phyloP scores from a whole-genome alignment of 2,329 filamentous ascomycete species.

The Bipolaris zeicola region DNA sequence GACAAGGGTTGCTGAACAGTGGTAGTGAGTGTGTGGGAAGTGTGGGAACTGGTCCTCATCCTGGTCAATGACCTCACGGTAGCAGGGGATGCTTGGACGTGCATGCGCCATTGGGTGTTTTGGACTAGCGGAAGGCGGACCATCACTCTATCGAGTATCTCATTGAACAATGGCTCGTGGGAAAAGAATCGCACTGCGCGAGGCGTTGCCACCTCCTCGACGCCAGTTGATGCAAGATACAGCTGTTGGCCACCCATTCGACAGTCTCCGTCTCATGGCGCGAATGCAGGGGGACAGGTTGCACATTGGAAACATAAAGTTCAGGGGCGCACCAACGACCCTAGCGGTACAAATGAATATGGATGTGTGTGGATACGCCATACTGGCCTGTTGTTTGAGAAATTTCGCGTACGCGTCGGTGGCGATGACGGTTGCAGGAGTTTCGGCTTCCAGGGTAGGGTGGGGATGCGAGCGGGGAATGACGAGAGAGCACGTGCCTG shows the following conservation, averaged over 20 bases:
- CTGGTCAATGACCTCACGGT: conserved; percentile 46
- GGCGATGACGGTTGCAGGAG: conserved; percentile 2
- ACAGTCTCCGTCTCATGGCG: conserved; percentile 13
- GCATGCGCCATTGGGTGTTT: conserved; percentile 9
- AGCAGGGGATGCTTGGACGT: conserved; percentile 14
- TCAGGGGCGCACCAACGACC: conserved; percentile 8
- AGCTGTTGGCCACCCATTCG: conserved; percentile 7
- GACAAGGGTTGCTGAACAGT: conserved; percentile 3
- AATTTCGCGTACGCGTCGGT: not conserved
- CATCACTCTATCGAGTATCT: not conserved
- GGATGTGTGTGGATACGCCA: not conserved
- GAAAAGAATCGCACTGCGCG: conserved; percentile 11
- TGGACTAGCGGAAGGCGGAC: conserved; percentile 6
- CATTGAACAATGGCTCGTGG: conserved; percentile 6
- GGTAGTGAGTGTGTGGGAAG: conserved; percentile 18
- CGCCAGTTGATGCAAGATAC: conserved; percentile 1
- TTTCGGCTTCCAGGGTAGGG: not conserved
- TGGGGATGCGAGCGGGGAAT: conserved; percentile 11
- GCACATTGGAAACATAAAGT: not conserved
- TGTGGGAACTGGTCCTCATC: conserved; percentile 33
- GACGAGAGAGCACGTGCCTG: conserved; percentile 12
- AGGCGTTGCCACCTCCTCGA: not conserved
- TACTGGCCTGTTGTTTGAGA: not conserved
- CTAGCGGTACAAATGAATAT: no score
- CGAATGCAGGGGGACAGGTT: conserved; percentile 7